Evolutionary conservation across 306 rosid genomes (phyloP), one percentile per base, ranked within the genome.

Genomic region (Glycine tomentella): DNA sequence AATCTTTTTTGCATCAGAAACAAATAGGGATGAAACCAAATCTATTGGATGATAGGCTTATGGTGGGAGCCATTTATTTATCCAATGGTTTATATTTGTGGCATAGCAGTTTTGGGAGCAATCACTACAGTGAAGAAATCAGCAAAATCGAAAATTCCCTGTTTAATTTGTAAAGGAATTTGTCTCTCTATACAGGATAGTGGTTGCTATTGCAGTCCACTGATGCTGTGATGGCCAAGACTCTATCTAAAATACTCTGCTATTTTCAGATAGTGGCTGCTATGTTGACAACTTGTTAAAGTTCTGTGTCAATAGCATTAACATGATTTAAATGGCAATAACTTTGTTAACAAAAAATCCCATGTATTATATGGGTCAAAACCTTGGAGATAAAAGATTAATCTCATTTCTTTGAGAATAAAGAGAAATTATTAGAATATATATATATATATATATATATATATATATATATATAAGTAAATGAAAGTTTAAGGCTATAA

Each of bases 351-450:
- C 13, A 34, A 50, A 34, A 50, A 11, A 17, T 4, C 20, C n/a
- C 14, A 34, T 72, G 63, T 5, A 34, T 52, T 51, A 33, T 44
- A 34, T 36, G 15, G 34, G 34, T 33, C 63, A 56, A 74, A 56
- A 56, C 17, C 55, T 56, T 56, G 38, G 67, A 56, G 40, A 56
- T 11, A 17, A 58, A 74, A 57, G 52, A 16, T 64, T 48, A 63
- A 57, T 57, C 50, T 49, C 31, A 34, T 76, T 62, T 63, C 55
- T 69, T 62, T 61, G 83, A 10, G 74, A 46, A 70, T 10, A 49
- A 17, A 51, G 56, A 51, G 25, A 31, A 31, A 16, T 79, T 31
- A 57, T 58, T 69, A 15, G 81, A 50, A 79, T 69, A n/a, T n/a
- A n/a, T n/a, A n/a, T n/a, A n/a, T n/a, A n/a, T n/a, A n/a, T n/a